Conservation (phyloP, 305 asterid genomes). For the Rubia peregrina region DNA sequence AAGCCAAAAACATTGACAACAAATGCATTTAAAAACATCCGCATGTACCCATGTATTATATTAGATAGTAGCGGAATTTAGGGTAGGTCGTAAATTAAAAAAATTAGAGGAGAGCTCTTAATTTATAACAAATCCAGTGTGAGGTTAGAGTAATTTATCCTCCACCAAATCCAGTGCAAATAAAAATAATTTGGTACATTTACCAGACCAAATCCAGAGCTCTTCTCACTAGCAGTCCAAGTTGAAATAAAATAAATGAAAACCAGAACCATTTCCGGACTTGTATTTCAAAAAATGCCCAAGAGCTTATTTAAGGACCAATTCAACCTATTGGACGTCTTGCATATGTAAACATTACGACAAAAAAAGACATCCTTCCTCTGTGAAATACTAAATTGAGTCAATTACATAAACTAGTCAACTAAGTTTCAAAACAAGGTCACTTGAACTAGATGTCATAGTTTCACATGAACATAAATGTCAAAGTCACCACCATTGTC, state of each 20-base stretch:
- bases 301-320: not conserved
- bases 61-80: not conserved
- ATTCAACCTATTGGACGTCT: not conserved
- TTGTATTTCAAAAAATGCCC: not conserved
- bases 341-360: not conserved
- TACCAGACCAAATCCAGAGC: not conserved
- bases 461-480: not conserved
- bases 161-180: not conserved
- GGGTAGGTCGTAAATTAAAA: not conserved
- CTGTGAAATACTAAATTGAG: not conserved
- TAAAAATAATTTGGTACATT: not conserved
- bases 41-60: not conserved
- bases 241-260: not conserved
- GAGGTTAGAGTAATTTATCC: not conserved
- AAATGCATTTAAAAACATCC: not conserved
- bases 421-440: not conserved
- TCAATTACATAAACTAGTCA: not conserved
- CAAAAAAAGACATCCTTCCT: not conserved
- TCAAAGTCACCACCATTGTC: constrained; percentile 2
- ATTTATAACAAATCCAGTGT: not conserved
- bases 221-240: not conserved
- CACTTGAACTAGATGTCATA: not conserved
- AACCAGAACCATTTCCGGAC: not conserved
- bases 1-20: not conserved
- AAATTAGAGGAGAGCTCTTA: not conserved